Evolutionary conservation across 1,284 basidiomycete genomes (phyloP).

Genomic region (Cystobasidiaceae sp.): DNA sequence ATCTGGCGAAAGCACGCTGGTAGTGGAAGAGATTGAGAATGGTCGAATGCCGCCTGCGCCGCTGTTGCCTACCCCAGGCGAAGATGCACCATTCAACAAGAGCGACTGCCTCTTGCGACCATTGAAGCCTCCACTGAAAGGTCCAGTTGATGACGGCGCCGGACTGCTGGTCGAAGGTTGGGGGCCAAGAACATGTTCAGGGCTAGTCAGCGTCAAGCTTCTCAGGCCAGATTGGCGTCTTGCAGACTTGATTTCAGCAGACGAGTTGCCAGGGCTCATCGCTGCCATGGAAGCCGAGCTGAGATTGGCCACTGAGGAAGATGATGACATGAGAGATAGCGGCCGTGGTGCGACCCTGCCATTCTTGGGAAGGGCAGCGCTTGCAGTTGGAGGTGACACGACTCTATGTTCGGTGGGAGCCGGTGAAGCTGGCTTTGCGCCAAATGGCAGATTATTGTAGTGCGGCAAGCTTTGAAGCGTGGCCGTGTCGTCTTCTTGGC

Average conservation of each 20-base stretch:
- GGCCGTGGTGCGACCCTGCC: neutral
- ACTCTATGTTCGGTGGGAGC: neutral
- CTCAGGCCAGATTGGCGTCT: slow-evolving; percentile 21
- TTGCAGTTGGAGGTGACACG: neutral
- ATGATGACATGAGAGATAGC: slow-evolving; percentile 4
- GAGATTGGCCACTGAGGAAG: slow-evolving; percentile 22
- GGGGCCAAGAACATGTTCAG: slow-evolving; percentile 21
- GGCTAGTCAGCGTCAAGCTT: slow-evolving; percentile 18
- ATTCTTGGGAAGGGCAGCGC: neutral
- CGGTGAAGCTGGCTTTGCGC: neutral
- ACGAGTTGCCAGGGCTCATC: neutral
- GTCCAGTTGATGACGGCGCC: neutral
- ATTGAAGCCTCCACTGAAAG: neutral
- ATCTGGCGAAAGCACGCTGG: slow-evolving; percentile 8
- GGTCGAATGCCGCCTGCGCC: slow-evolving; percentile 11
- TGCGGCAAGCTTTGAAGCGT: too few species aligned
- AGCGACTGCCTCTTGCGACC: too few species aligned
- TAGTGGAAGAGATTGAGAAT: slow-evolving; percentile 12
- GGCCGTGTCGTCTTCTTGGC: too few species aligned
- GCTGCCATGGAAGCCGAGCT: neutral
- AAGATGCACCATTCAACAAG: too few species aligned
- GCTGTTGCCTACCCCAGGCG: too few species aligned
- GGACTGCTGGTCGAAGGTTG: neutral
- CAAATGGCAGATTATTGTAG: too few species aligned
- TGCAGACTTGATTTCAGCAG: slow-evolving; percentile 10